Percentiles rank a stretch among this genome's conserved stretches.
Conservation (phyloP, 176 grass and related monocot species). For the Pharus latifolius region DNA sequence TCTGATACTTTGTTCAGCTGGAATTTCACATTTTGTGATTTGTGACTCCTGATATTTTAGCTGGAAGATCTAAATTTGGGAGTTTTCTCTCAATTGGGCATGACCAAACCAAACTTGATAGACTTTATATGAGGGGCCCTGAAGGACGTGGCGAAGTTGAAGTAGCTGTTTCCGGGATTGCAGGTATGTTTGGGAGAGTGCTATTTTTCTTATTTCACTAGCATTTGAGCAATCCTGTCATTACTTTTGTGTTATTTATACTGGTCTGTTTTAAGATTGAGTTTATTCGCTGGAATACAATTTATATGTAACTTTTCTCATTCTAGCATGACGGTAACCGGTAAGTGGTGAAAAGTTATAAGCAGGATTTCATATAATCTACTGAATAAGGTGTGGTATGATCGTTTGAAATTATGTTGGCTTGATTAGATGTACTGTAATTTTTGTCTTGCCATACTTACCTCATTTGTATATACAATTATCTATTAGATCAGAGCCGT, state of each 20-base stretch:
- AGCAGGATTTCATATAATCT: not conserved
- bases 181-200: slow-evolving; percentile 28
- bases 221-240: not conserved
- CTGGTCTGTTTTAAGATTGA: not conserved
- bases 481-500: slow-evolving; percentile 52
- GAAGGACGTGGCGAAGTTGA: slow-evolving; percentile 95
- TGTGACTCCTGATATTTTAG: slow-evolving; percentile 4
- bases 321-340: not conserved
- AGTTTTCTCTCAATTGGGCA: slow-evolving; percentile 69
- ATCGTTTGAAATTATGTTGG: not conserved
- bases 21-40: not conserved
- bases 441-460: not conserved
- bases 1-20: not conserved
- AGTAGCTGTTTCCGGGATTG: slow-evolving; percentile 89
- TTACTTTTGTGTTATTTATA: not conserved
- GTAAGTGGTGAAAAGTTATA: not conserved
- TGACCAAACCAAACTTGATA: slow-evolving; percentile 55
- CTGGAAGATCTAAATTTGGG: slow-evolving; percentile 72
- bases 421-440: slow-evolving; percentile 2
- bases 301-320: not conserved
- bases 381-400: not conserved
- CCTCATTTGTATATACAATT: not conserved
- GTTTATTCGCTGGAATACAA: not conserved
- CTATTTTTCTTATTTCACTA: not conserved
- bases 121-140: slow-evolving; percentile 84